Evolutionary conservation across 1,284 basidiomycete genomes (phyloP).

Genomic region (Rhodotorula sp.): DNA sequence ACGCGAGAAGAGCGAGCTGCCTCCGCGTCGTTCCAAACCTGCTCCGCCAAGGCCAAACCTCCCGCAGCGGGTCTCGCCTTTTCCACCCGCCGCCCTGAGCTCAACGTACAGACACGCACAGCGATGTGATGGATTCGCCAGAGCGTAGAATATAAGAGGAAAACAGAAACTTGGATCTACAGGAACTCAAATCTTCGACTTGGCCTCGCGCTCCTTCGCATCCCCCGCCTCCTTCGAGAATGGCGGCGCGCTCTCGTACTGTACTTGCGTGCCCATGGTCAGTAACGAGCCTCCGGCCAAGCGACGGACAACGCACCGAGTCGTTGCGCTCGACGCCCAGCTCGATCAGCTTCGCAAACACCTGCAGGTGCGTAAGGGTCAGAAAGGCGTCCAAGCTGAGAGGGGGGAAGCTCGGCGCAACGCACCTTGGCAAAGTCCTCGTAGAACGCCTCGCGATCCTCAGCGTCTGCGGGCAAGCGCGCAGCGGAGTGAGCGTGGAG

Average conservation of each 20-base stretch:
- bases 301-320: constrained; percentile 38
- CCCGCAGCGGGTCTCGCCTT: neutral
- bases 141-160: no score
- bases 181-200: constrained; percentile 32
- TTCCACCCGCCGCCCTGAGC: neutral
- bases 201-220: constrained; percentile 25
- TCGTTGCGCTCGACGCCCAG: constrained; percentile 55
- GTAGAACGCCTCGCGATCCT: constrained; percentile 60
- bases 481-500: constrained; percentile 48
- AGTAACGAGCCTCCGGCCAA: neutral
- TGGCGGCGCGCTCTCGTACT: constrained; percentile 44
- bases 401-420: neutral
- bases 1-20: no score
- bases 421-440: constrained; percentile 54
- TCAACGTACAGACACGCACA: neutral
- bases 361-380: constrained; percentile 20
- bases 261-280: neutral
- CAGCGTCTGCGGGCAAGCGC: constrained; percentile 53
- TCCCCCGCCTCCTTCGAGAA: constrained; percentile 33
- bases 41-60: neutral
- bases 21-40: no score
- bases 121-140: no score
- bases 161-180: no score
- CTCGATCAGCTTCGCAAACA: constrained; percentile 46
- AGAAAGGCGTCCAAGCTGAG: no score